phyloP scores from a whole-genome alignment of 2,329 filamentous ascomycete genomes.

The Corinectria fuckeliana region DNA sequence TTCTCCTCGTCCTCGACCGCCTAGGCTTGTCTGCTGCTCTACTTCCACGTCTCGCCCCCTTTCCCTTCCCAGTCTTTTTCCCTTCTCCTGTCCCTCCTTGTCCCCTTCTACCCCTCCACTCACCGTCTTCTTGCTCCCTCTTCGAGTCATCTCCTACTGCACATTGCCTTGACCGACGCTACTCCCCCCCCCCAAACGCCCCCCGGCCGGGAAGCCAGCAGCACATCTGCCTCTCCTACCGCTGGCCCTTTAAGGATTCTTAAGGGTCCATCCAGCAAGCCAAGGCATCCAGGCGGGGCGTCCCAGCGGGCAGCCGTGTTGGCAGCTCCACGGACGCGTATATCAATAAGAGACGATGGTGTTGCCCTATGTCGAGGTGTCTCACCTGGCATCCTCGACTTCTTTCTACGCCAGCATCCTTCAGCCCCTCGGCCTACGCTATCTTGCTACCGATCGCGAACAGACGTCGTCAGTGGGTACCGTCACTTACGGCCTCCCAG shows the following conservation, averaged over 20 bases:
- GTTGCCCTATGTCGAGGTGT: conserved; percentile 67
- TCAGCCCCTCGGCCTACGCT: conserved; percentile 79
- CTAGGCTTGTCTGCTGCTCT: conserved; percentile 5
- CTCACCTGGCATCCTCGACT: conserved; percentile 77
- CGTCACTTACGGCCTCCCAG: conserved; percentile 48
- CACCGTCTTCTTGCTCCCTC: conserved; percentile 9
- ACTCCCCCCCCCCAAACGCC: conserved; percentile 25
- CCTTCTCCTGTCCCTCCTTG: conserved; percentile 6
- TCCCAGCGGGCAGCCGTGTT: conserved; percentile 31
- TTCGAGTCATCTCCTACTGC: conserved; percentile 18
- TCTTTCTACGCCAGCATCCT: conserved; percentile 84
- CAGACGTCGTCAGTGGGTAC: conserved; percentile 44
- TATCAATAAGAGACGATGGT: conserved; percentile 40
- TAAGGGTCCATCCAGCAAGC: conserved; percentile 22
- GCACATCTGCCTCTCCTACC: conserved; percentile 9
- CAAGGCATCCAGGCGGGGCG: conserved; percentile 34
- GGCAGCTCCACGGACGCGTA: conserved; percentile 25
- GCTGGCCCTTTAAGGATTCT: conserved; percentile 19
- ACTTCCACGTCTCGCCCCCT: background rate
- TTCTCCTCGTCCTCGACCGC: conserved; percentile 10
- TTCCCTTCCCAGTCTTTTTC: conserved; percentile 3
- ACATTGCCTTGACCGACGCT: conserved; percentile 33
- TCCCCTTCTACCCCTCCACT: conserved; percentile 19
- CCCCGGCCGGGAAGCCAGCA: conserved; percentile 29
- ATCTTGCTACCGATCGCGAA: conserved; percentile 42